Evolutionary conservation across 352 stramenopile species (phyloP), one percentile per base, ranked within the genome.

Genomic region (Globisporangium megalacanthum): DNA sequence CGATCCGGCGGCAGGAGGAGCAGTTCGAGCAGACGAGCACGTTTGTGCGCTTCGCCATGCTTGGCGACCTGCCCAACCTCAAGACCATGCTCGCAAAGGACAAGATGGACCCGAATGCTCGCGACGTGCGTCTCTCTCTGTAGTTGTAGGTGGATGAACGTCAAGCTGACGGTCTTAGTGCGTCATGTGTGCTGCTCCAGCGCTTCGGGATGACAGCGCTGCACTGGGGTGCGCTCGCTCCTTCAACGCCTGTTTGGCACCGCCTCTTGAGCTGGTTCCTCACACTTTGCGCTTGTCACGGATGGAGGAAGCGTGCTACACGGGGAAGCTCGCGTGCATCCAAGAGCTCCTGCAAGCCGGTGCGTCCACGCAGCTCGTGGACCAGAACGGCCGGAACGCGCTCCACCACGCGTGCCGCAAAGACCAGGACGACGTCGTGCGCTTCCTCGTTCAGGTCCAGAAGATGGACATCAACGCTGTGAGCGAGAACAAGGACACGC

Each of bases 131-230:
- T 48, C 13, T 41, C n/a, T 10, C 61, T 25, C n/a, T n/a, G n/a
- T n/a, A n/a, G n/a, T n/a, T n/a, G n/a, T n/a, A n/a, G n/a, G n/a
- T n/a, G n/a, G n/a, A n/a, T n/a, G n/a, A n/a, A n/a, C n/a, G n/a
- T n/a, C n/a, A n/a, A n/a, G n/a, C 47, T 48, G 22, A 17, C 22
- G 17, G 13, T 33, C n/a, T n/a, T n/a, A n/a, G n/a, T n/a, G n/a
- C 39, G 35, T 49, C 14, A 15, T 45, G 41, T 2, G 36, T 29
- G 14, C 36, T 14, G 15, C 41, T 20, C 5, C 47, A 92, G 82
- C 77, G 79, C 33, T 92, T 92, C 67, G 82, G 79, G 9, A 92
- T 92, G 82, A 89, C 77, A 11, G 82, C 82, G 13, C 56, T 92
- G 20, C 82, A 92, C 55, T 92, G 82, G 82, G 81, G 80, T 91